phyloP scores from a whole-genome alignment of 2,329 filamentous ascomycete genomes.

The Colletotrichum sp. region DNA sequence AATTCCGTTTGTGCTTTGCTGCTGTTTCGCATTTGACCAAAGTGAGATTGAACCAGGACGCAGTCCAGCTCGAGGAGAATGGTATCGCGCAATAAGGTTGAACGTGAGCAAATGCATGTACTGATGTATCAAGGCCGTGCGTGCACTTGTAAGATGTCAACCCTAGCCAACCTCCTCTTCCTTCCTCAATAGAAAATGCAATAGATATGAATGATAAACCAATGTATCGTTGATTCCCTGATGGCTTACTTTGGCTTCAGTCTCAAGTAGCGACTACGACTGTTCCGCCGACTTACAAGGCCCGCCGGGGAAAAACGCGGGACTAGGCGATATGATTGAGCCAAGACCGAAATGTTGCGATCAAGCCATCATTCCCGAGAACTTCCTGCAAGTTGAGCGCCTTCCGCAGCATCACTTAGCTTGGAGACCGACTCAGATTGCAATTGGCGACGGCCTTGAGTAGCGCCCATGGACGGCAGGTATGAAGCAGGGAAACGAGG shows the following conservation, averaged over 20 bases:
- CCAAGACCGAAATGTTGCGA: not conserved
- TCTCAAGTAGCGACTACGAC: not conserved
- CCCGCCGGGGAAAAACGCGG: not conserved
- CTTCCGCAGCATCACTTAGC: not conserved
- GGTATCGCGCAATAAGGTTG: not conserved
- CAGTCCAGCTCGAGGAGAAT: not conserved
- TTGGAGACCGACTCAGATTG: not conserved
- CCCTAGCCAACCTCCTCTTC: rapidly evolving
- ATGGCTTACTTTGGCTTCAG: not conserved
- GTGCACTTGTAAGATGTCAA: rapidly evolving
- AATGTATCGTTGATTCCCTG: not conserved
- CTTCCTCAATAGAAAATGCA: not conserved
- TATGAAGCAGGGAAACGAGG: not conserved
- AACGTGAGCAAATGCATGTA: not conserved
- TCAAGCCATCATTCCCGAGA: not conserved
- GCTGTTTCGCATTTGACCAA: not conserved
- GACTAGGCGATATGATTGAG: not conserved
- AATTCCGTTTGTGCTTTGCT: not conserved
- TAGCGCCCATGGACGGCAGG: not conserved
- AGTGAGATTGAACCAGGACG: not conserved
- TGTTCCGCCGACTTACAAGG: not conserved
- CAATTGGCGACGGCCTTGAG: not conserved
- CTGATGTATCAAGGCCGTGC: rapidly evolving
- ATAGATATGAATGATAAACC: not conserved
- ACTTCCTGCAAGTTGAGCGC: not conserved